Evolutionary conservation across 495 filamentous ascomycete genomes (phyloP), one percentile per base, ranked within the genome.

Genomic region (Physcia stellaris): DNA sequence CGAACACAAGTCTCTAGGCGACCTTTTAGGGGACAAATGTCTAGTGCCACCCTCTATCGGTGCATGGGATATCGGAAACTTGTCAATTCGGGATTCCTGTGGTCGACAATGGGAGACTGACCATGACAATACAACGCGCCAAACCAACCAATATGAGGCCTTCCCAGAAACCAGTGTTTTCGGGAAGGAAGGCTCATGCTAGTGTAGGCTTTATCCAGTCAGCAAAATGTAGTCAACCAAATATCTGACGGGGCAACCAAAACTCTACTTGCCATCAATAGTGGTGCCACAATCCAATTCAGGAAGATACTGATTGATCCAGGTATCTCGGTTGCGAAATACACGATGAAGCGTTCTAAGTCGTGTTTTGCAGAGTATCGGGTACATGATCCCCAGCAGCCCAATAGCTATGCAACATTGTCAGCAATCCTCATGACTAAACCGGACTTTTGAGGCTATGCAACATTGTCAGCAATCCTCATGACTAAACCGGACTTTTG

Each of bases 331-430:
- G 4, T 68, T 51, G 9, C 59, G 56, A 43, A 93, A 74, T 13
- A 83, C 55, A 6, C 70, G 66, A 54, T 88, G 83, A 29, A 96
- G 58, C 0, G 67, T 70, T 56, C 94, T 87, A 56, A 73, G 92
- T 24, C 75, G 73, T n/a, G 94, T 79, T 57, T 94, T 94, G 71
- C 86, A 90, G 16, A 93, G 64, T 43, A 92, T 92, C 0, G 86
- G 86, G 49, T 92, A 93, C 86, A 94, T 94, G 84, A 93, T 94
- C 20, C 90, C 73, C 6, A 94, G 68, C 15, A 94, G 63, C 10
- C 86, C 86, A 42, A 88, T 58, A 0, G 84, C 83, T 83, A n/a
- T 32, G 28, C n/a, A n/a, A 35, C 10, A 30, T 38, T 15, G 11
- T 16, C 11, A 33, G 26, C 32, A 35, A 40, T 41, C n/a, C n/a